phyloP scores from a whole-genome alignment of 257 asterid genomes.

The Paraleonurus japonicus region DNA sequence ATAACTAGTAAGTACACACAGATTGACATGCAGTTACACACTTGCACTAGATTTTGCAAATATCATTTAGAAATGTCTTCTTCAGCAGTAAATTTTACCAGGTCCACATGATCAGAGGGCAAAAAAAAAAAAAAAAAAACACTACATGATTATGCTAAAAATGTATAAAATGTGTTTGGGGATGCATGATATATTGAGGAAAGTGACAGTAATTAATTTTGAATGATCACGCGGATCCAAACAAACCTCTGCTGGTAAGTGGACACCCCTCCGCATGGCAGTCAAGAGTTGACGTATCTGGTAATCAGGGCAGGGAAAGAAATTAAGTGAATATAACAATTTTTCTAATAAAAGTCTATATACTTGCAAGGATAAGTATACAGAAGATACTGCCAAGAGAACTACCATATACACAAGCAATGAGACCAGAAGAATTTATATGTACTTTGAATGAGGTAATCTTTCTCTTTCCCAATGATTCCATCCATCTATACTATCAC shows the following conservation, averaged over 20 bases:
- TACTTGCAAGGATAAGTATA: neutral
- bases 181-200: neutral
- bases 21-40: neutral
- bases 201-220: neutral
- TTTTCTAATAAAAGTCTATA: neutral
- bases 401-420: neutral
- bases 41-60: neutral
- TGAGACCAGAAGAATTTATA: neutral
- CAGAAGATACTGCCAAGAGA: neutral
- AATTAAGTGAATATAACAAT: conserved; percentile 4
- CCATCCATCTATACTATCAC: neutral
- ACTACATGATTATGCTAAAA: neutral
- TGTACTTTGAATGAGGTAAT: neutral
- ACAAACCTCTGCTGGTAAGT: conserved; percentile 72
- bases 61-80: neutral
- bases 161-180: neutral
- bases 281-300: conserved; percentile 81
- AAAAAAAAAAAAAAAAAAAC: too few relatives aligned
- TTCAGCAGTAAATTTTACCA: too few relatives aligned
- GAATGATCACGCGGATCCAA: conserved; percentile 18
- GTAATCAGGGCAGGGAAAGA: conserved; percentile 22
- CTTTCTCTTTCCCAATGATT: neutral
- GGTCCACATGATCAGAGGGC: too few relatives aligned
- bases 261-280: conserved; percentile 74
- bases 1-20: neutral